These are phyloP conservation scores for Sporisorium graminicola DNA, from an alignment of 1,284 basidiomycete species.

Conservation along the genomic window DNA sequence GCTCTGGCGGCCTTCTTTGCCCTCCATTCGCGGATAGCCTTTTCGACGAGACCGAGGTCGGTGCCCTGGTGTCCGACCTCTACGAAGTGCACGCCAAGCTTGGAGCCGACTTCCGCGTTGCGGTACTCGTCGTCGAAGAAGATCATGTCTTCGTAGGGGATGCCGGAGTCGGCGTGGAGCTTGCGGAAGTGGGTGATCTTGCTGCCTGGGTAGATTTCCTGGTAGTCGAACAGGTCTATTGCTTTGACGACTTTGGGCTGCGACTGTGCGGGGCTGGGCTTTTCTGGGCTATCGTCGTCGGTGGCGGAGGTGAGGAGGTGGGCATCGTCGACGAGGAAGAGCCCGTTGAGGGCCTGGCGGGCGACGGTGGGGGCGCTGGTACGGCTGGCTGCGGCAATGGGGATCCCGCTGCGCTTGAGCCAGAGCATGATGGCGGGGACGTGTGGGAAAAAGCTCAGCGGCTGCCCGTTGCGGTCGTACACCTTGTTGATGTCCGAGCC, in stretches of 20 bases:
- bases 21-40: conserved; percentile 57
- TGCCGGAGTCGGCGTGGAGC: conserved; percentile 51
- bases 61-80: conserved; percentile 58
- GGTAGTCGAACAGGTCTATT: conserved; percentile 58
- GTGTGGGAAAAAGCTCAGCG: conserved; percentile 59
- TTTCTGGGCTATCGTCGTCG: neutral
- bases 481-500: conserved; percentile 55
- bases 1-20: conserved; percentile 39
- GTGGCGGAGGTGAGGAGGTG: neutral
- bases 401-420: conserved; percentile 37
- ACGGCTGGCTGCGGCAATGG: conserved; percentile 59
- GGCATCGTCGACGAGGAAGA: conserved; percentile 48
- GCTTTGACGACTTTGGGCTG: conserved; percentile 31
- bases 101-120: conserved; percentile 61
- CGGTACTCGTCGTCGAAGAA: conserved; percentile 68
- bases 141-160: conserved; percentile 65
- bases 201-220: conserved; percentile 66
- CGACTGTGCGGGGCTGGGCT: neutral
- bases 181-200: conserved; percentile 64
- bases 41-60: conserved; percentile 58
- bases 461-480: conserved; percentile 50
- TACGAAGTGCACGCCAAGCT: conserved; percentile 67
- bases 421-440: conserved; percentile 62
- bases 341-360: conserved; percentile 58
- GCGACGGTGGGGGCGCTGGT: conserved; percentile 62